phyloP scores from a whole-genome alignment of 352 stramenopile genomes.

The Phytophthora syringae region DNA sequence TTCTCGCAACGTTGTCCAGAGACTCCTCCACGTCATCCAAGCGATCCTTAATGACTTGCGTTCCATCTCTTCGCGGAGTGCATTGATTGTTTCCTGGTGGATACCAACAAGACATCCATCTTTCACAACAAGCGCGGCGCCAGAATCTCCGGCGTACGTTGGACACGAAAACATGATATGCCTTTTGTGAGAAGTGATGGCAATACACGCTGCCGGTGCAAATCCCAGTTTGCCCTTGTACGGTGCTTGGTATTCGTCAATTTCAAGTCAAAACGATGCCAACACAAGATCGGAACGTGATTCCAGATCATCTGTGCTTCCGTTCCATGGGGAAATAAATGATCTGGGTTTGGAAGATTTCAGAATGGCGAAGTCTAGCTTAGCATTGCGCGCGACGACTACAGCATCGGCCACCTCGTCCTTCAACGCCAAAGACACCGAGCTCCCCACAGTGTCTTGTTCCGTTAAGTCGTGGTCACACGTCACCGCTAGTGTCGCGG shows the following conservation, averaged over 20 bases:
- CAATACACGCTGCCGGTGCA: neutral
- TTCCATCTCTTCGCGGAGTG: slow-evolving; percentile 14
- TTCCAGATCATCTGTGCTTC: slow-evolving; percentile 11
- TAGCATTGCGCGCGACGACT: slow-evolving; percentile 12
- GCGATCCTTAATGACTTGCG: slow-evolving; percentile 13
- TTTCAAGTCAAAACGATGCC: slow-evolving; percentile 30
- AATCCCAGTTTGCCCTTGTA: slow-evolving; percentile 12
- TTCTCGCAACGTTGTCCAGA: slow-evolving; percentile 14
- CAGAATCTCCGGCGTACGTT: slow-evolving; percentile 11
- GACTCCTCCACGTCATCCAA: slow-evolving; percentile 17
- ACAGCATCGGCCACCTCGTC: slow-evolving; percentile 24
- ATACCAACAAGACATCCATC: slow-evolving; percentile 38
- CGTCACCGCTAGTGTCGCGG: slow-evolving; percentile 4
- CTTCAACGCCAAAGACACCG: slow-evolving; percentile 26
- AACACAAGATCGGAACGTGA: slow-evolving; percentile 21
- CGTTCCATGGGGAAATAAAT: slow-evolving; percentile 9
- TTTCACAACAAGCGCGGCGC: slow-evolving; percentile 18
- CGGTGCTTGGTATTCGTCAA: slow-evolving; percentile 30
- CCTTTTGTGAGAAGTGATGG: neutral
- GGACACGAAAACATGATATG: slow-evolving; percentile 3
- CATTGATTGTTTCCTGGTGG: slow-evolving; percentile 37
- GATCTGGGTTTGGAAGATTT: slow-evolving; percentile 3
- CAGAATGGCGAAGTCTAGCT: slow-evolving; percentile 14
- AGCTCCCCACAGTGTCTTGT: slow-evolving; percentile 26
- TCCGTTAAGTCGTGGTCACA: slow-evolving; percentile 18